A percentile compares a stretch with the other conserved stretches of the same genome.
Evolutionary conservation across 1,284 basidiomycete species (phyloP).

Genomic region (Tilletiopsis washingtonensis): DNA sequence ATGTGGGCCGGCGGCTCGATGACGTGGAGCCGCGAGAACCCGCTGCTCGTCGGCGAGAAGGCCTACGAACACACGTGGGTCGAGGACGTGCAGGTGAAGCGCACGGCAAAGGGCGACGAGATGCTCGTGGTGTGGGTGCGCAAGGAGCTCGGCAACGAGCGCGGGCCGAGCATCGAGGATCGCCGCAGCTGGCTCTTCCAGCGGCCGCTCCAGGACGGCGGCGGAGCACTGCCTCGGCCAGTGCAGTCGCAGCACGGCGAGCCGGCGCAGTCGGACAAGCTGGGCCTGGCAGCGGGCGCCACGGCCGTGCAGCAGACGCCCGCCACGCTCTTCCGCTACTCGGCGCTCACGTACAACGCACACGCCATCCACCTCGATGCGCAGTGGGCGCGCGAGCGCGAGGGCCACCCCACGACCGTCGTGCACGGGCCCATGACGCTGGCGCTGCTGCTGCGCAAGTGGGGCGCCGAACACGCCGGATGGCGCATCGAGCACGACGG

Average conservation of each 20-base stretch:
- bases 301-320: constrained; percentile 7
- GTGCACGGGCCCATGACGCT: constrained; percentile 36
- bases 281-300: not conserved
- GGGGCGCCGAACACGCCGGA: not conserved
- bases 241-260: no score
- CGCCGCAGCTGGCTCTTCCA: constrained; percentile 11
- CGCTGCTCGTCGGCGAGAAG: constrained; percentile 1
- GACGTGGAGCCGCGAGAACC: not conserved
- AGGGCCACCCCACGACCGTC: constrained; percentile 26
- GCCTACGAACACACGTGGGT: constrained; percentile 5
- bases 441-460: constrained; percentile 18
- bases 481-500: not conserved
- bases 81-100: constrained; percentile 7
- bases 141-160: constrained; percentile 4
- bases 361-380: constrained; percentile 40
- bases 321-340: constrained; percentile 38
- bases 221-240: no score
- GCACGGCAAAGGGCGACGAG: constrained; percentile 3
- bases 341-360: constrained; percentile 40
- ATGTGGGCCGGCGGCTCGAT: constrained; percentile 14
- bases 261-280: not conserved
- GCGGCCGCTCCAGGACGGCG: no score
- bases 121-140: constrained; percentile 11
- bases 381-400: constrained; percentile 29
- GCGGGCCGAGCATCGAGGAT: constrained; percentile 1